These are phyloP conservation scores for Metschnikowia dekortorum DNA, from an alignment of 805 yeast species.

Conservation along the genomic window DNA sequence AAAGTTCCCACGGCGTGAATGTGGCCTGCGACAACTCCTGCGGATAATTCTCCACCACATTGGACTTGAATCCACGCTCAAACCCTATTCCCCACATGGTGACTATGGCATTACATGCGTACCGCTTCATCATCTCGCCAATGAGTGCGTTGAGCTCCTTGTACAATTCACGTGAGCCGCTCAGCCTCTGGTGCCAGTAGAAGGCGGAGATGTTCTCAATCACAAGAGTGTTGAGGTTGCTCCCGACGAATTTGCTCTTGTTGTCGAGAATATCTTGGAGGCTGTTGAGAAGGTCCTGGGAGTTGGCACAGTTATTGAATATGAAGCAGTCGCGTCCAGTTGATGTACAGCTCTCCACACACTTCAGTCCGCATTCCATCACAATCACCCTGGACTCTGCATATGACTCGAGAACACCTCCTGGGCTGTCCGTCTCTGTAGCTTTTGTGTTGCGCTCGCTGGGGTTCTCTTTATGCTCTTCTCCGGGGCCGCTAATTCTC, in stretches of 20 bases:
- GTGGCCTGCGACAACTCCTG: slow-evolving; percentile 6
- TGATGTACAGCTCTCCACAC: background rate
- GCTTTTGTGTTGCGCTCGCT: no score
- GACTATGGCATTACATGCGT: slow-evolving; percentile 25
- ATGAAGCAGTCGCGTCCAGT: background rate
- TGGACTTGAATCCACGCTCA: slow-evolving; percentile 28
- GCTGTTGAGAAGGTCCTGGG: slow-evolving; percentile 3
- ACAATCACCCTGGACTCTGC: slow-evolving; percentile 1
- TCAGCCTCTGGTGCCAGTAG: slow-evolving; percentile 26
- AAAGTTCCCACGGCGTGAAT: slow-evolving; percentile 9
- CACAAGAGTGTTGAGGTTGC: slow-evolving; percentile 19
- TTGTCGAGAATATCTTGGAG: slow-evolving; percentile 4
- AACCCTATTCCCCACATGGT: slow-evolving; percentile 26
- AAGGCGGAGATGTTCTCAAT: slow-evolving; percentile 33
- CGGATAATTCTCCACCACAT: background rate
- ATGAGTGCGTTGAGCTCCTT: slow-evolving; percentile 11
- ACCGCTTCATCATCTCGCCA: slow-evolving; percentile 14
- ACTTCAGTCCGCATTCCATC: slow-evolving; percentile 7
- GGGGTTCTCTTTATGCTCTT: no score
- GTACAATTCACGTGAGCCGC: slow-evolving; percentile 10
- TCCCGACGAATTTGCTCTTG: background rate
- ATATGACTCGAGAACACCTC: background rate
- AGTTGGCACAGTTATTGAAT: slow-evolving; percentile 2
- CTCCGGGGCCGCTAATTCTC: no score
- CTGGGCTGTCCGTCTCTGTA: background rate